Base-by-base conservation (phyloP, 768 basidiomycete genomes). In the Mycena venus region DNA sequence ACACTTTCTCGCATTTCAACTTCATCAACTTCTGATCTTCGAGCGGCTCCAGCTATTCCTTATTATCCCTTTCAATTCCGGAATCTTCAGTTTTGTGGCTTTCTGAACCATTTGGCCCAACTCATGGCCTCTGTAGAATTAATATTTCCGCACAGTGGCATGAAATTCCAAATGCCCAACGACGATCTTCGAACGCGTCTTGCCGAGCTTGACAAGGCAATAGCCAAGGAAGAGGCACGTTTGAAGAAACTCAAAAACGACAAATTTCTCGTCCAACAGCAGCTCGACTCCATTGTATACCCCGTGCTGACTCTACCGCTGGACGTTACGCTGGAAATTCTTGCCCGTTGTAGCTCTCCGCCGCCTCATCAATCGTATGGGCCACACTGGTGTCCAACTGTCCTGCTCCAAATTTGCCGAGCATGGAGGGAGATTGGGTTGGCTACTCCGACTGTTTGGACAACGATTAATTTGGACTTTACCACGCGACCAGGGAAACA, bases 341-440 rank as follows among this genome's bases (percentile, higher is more conserved):
- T 66, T 31, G 29, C 6, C 7, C 36, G 29, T 11, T 66, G 65
- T 19, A 15, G 2, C 8, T 15, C 17, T 15, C 2, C 23, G 34
- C 10, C 5, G 25, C 3, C 25, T 29, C 19, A 19, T 38, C 25
- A 29, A 6, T 2, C 21, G 1, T 4, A 17, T n/a, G n/a, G n/a
- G 1, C n/a, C 27, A 29, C 34, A 32, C 31, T 58, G 56, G 56
- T 58, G 62, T 38, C 70, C 70, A 1, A 58, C 55, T 3, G 14
- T 38, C 10, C 8, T 40, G 12, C 38, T 62, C 8, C 47, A 36
- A 21, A 23, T 65, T 55, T 64, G 70, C 42, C 38, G 25, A 25
- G 10, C 36, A 14, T 72, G 70, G 70, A 38, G 70, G 40, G 53
- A 62, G 36, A 66, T 66, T 29, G 63, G 42, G 11, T n/a, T 65